These are phyloP conservation scores for Tuctoria greenei DNA, from an alignment of 176 grass and related monocot species.

Conservation along the genomic window DNA sequence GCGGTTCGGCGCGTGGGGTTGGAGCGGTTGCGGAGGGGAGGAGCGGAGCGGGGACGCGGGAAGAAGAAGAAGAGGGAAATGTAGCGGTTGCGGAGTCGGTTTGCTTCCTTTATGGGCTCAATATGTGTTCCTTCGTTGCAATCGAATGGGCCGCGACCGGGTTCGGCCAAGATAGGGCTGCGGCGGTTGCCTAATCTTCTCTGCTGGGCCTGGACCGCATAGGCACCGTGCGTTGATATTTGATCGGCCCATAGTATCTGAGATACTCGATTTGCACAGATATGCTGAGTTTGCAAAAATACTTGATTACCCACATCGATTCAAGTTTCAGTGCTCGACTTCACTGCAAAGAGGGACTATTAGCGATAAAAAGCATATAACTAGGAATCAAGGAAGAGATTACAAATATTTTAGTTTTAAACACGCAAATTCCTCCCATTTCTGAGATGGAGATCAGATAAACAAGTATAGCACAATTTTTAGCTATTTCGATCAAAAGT, in stretches of 20 bases:
- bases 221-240: neutral
- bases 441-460: neutral
- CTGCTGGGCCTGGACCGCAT: neutral
- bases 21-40: neutral
- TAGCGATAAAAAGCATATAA: neutral
- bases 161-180: neutral
- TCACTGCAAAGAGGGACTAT: too few relatives aligned
- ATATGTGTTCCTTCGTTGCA: neutral
- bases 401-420: neutral
- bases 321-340: too few relatives aligned
- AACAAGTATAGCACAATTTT: neutral
- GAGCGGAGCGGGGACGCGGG: conserved; percentile 29
- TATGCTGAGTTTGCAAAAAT: neutral
- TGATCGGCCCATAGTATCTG: neutral
- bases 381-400: neutral
- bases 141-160: neutral
- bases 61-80: conserved; percentile 20
- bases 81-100: neutral
- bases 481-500: neutral
- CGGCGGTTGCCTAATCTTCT: neutral
- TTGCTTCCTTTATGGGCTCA: neutral
- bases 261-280: neutral
- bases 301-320: neutral
- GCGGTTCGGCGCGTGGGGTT: neutral
- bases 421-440: neutral